phyloP scores from a whole-genome alignment of 192 early-diverging fungal genomes.

The Coemansia pectinata region DNA sequence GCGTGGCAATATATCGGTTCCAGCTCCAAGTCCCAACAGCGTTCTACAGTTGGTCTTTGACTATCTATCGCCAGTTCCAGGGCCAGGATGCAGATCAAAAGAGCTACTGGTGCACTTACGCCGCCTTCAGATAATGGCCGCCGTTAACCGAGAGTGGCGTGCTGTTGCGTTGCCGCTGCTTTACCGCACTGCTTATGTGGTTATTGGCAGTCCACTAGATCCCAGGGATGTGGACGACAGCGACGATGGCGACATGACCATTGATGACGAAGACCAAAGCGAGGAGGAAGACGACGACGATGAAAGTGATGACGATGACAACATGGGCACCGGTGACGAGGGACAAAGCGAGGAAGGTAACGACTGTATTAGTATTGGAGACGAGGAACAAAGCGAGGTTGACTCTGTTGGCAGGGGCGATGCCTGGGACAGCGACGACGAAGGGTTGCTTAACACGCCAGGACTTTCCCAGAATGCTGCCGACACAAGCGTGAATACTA shows the following conservation, averaged over 20 bases:
- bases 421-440: background rate
- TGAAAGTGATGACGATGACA: too few relatives aligned
- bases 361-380: too few relatives aligned
- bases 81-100: background rate
- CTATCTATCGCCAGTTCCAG: background rate
- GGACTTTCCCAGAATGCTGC: too few relatives aligned
- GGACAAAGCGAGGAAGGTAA: too few relatives aligned
- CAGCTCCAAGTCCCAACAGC: background rate
- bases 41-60: background rate
- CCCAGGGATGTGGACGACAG: background rate
- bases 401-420: too few relatives aligned
- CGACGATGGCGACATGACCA: background rate
- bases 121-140: background rate
- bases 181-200: background rate
- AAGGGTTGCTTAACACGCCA: too few relatives aligned
- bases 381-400: too few relatives aligned
- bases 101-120: background rate
- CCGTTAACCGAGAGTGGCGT: conserved; percentile 13
- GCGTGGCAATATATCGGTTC: background rate
- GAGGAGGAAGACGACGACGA: too few relatives aligned
- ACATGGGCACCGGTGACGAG: too few relatives aligned
- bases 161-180: background rate
- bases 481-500: background rate
- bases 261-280: too few relatives aligned
- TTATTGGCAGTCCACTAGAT: background rate